Conservation (phyloP, 768 basidiomycete genomes). For the Auricularia cornea region DNA sequence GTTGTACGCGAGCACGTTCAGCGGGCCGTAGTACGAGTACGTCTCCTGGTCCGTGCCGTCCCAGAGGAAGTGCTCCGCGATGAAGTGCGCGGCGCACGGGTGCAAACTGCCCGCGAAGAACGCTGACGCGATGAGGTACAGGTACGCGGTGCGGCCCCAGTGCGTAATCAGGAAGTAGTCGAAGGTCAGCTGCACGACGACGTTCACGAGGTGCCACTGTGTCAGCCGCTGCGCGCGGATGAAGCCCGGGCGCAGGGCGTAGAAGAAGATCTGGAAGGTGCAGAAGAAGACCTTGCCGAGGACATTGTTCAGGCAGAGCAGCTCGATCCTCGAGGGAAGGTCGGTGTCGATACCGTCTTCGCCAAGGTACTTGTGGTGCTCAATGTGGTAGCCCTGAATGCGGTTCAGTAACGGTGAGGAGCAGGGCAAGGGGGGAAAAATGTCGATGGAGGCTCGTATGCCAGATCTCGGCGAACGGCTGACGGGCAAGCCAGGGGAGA, state of each 20-base stretch:
- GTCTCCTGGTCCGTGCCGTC: slow-evolving; percentile 91
- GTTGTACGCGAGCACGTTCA: slow-evolving; percentile 90
- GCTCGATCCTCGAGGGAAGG: slow-evolving; percentile 78
- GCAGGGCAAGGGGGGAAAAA: too few species aligned
- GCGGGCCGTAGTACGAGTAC: slow-evolving; percentile 89
- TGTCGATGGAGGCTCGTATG: too few species aligned
- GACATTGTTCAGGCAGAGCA: slow-evolving; percentile 85
- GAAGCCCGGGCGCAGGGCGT: slow-evolving; percentile 91
- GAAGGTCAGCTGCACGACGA: slow-evolving; percentile 58
- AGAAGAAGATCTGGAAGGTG: slow-evolving; percentile 97
- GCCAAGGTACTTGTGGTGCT: slow-evolving; percentile 93
- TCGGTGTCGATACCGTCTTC: slow-evolving; percentile 97
- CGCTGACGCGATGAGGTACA: slow-evolving; percentile 81
- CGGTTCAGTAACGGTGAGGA: too few species aligned
- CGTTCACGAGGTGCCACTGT: slow-evolving; percentile 77
- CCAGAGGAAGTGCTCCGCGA: slow-evolving; percentile 95
- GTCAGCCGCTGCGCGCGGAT: slow-evolving; percentile 77
- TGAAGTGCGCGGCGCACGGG: slow-evolving; percentile 95
- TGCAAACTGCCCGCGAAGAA: slow-evolving; percentile 97
- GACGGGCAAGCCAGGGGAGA: too few species aligned
- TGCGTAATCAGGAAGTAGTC: slow-evolving; percentile 56
- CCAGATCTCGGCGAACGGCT: not conserved
- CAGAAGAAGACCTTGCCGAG: slow-evolving; percentile 98
- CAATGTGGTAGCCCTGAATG: slow-evolving; percentile 77
- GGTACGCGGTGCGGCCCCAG: slow-evolving; percentile 35